phyloP scores from a whole-genome alignment of 805 yeast genomes.

The Alloascoidea hylecoeti region DNA sequence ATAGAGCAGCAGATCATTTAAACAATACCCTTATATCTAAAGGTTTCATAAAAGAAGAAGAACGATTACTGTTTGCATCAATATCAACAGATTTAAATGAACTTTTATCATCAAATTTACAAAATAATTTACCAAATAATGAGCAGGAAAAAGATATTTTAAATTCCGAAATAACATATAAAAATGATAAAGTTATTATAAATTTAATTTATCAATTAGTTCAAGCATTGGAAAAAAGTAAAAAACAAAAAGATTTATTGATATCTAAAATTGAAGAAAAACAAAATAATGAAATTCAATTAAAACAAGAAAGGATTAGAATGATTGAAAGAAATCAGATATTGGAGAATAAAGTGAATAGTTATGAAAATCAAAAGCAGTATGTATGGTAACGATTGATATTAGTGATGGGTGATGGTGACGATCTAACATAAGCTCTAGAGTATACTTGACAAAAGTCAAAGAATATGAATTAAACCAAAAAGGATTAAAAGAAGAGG shows the following conservation, averaged over 20 bases:
- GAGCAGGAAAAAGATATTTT: background rate
- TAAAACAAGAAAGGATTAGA: background rate
- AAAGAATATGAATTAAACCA: background rate
- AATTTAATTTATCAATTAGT: slow-evolving; percentile 2
- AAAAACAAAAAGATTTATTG: slow-evolving; percentile 1
- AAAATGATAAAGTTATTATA: slow-evolving; percentile 1
- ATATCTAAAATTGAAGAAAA: background rate
- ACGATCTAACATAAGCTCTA: background rate
- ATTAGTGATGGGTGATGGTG: background rate
- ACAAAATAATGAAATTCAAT: background rate
- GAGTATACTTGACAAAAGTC: background rate
- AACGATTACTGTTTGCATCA: background rate
- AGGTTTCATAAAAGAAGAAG: background rate
- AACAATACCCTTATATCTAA: slow-evolving; percentile 1
- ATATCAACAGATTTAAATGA: background rate
- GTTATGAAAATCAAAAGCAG: background rate
- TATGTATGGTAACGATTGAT: no score
- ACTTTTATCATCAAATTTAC: background rate
- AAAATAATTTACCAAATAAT: background rate
- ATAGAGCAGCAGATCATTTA: background rate
- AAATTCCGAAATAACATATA: background rate
- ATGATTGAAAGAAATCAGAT: background rate
- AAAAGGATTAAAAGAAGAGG: background rate
- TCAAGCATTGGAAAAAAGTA: slow-evolving; percentile 1
- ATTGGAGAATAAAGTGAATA: slow-evolving; percentile 1